Percentiles rank a stretch among this genome's conserved stretches.
Conservation (phyloP, 345 rosid genomes). For the Carallia pectinifolia region DNA sequence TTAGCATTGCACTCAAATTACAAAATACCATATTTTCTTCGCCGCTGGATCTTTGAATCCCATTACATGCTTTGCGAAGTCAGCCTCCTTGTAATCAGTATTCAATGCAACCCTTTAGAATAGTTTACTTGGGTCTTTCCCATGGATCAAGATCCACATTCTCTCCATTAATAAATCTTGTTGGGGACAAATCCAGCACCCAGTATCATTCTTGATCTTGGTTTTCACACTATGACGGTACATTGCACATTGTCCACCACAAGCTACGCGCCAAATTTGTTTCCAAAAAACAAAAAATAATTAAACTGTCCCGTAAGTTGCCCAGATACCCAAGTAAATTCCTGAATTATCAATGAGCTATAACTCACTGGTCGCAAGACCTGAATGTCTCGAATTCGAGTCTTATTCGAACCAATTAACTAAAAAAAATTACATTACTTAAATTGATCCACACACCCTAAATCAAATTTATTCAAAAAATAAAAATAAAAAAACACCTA, state of each 20-base stretch:
- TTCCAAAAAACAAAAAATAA: no score
- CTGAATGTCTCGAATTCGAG: no score
- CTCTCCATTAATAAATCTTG: no score
- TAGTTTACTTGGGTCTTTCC: not conserved
- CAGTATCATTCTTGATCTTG: conserved; percentile 15
- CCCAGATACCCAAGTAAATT: no score
- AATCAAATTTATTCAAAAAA: no score
- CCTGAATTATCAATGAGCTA: no score
- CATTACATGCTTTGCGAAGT: not conserved
- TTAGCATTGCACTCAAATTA: not conserved
- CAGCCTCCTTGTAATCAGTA: not conserved
- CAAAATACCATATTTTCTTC: not conserved
- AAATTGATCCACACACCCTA: no score
- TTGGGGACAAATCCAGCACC: not conserved
- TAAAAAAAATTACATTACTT: no score
- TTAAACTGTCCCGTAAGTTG: no score
- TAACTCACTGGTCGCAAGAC: no score
- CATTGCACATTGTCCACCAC: not conserved
- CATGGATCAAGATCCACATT: not conserved
- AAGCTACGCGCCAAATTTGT: not conserved
- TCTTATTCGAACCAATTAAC: no score
- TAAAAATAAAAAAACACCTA: not conserved
- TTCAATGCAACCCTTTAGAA: not conserved
- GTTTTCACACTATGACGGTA: not conserved
- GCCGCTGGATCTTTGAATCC: not conserved